Conservation (phyloP, 1,284 basidiomycete genomes). For the Ustilago tritici region DNA sequence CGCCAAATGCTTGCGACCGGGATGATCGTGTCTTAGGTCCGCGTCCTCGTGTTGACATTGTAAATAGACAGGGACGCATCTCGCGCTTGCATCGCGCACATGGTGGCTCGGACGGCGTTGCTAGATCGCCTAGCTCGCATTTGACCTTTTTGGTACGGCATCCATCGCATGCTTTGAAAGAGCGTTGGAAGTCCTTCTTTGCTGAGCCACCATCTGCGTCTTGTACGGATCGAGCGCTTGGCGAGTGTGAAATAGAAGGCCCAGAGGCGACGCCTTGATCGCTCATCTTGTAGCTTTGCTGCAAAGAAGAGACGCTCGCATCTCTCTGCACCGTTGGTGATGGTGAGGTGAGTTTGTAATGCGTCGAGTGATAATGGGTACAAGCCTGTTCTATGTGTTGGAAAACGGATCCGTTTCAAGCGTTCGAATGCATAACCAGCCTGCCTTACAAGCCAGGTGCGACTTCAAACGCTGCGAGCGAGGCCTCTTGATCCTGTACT, state of each 20-base stretch:
- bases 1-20: conserved; percentile 46
- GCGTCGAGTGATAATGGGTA: neutral
- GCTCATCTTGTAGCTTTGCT: conserved; percentile 35
- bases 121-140: conserved; percentile 53
- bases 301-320: conserved; percentile 22
- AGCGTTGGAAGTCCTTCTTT: conserved; percentile 51
- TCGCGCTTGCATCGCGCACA: conserved; percentile 52
- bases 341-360: conserved; percentile 1
- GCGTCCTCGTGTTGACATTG: conserved; percentile 52
- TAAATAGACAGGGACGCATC: conserved; percentile 49
- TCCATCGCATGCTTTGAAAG: conserved; percentile 55
- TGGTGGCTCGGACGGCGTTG: conserved; percentile 52
- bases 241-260: conserved; percentile 13
- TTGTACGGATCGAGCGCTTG: conserved; percentile 15
- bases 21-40: conserved; percentile 47
- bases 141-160: conserved; percentile 53
- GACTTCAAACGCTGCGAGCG: conserved; percentile 7
- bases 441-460: neutral
- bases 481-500: neutral
- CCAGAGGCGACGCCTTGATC: conserved; percentile 15
- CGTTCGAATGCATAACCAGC: conserved; percentile 1
- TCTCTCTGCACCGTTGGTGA: conserved; percentile 17
- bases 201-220: conserved; percentile 27
- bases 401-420: conserved; percentile 2
- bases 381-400: neutral